A percentile compares a stretch with the other conserved stretches of the same genome.
Evolutionary conservation across 2,329 filamentous ascomycete genomes (phyloP).

Genomic region (Metarhizium brunneum): DNA sequence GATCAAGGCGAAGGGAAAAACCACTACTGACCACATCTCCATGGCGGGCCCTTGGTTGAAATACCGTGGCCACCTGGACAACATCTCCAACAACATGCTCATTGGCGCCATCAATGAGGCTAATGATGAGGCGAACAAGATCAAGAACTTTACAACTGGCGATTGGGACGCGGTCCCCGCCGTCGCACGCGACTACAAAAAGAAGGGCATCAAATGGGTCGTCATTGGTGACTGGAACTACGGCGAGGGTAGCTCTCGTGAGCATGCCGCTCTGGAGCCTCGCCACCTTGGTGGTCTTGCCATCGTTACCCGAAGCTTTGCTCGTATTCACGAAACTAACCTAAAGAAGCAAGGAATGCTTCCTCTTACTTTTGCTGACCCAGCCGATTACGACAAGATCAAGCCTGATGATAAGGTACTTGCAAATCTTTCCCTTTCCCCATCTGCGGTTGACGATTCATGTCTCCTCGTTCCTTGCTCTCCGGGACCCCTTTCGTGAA

Average conservation of each 20-base stretch:
- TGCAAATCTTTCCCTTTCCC: constrained; percentile 2
- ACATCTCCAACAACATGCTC: constrained; percentile 99
- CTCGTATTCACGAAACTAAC: constrained; percentile 99
- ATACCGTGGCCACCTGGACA: constrained; percentile 97
- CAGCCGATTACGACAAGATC: constrained; percentile 97
- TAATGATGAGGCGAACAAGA: constrained; percentile 95
- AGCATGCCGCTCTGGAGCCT: constrained; percentile 96
- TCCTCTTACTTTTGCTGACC: constrained; percentile 88
- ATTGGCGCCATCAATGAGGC: constrained; percentile 94
- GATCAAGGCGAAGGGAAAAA: constrained; percentile 96
- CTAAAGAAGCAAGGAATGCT: constrained; percentile 99
- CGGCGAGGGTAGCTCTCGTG: constrained; percentile 93
- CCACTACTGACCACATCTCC: constrained; percentile 93
- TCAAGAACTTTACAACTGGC: constrained; percentile 81
- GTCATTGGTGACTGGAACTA: constrained; percentile 99
- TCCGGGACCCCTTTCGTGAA: neutral
- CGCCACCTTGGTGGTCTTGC: constrained; percentile 93
- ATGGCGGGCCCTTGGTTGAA: constrained; percentile 97
- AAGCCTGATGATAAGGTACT: constrained; percentile 74
- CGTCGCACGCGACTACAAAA: constrained; percentile 97
- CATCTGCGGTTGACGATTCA: neutral
- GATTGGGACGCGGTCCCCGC: constrained; percentile 83
- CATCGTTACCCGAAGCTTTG: constrained; percentile 92
- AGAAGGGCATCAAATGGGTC: constrained; percentile 91
- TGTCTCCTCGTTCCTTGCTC: neutral